Base-by-base conservation (phyloP, 495 filamentous ascomycete genomes). In the Achaetomiella virescens region DNA sequence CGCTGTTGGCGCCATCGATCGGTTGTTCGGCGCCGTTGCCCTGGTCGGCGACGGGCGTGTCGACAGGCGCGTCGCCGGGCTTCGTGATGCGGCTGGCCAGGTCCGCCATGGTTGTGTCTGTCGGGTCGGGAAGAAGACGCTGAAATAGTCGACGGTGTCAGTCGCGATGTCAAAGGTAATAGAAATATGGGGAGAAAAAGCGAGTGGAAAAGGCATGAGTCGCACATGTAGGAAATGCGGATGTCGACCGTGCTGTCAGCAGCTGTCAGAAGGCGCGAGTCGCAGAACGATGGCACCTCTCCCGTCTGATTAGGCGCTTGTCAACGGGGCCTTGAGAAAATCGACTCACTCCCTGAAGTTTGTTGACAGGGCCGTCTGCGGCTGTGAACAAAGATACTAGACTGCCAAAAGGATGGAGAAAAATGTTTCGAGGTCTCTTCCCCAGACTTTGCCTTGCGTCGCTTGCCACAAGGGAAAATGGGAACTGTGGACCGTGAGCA, bases 81-180 rank as follows among this genome's bases (percentile, higher is more conserved):
- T 68, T 64, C 57, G 80, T 77, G 66, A 87, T 80, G 58, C 84
- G 84, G 64, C 83, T 83, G 24, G 78, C 86, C 48, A 86, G 74
- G 55, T 86, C 75, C 46, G 75, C 72, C 75, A 75, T 75, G 18
- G 17, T 57, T 59, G 29, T 48, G 62, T 50, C 25, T 52, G 24
- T 36, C 29, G 24, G 22, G 22, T 45, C 31, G 31, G 46, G 21
- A 24, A 3, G 25, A 8, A 36, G n/a, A n/a, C 29, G 36, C 36
- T 55, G 17, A 36, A 25, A 20, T n/a, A 36, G 29, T 18, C 21
- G 20, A 49, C n/a, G 38, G 21, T 27, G 42, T 59, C 18, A 36
- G 43, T 3, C 42, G 21, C 7, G 35, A 11, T 18, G 25, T 14
- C 5, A 7, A 12, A 14, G 20, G n/a, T 14, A 6, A 11, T 15